Evolutionary conservation across 805 yeast species (phyloP).

Genomic region (Spathaspora gorwiae): DNA sequence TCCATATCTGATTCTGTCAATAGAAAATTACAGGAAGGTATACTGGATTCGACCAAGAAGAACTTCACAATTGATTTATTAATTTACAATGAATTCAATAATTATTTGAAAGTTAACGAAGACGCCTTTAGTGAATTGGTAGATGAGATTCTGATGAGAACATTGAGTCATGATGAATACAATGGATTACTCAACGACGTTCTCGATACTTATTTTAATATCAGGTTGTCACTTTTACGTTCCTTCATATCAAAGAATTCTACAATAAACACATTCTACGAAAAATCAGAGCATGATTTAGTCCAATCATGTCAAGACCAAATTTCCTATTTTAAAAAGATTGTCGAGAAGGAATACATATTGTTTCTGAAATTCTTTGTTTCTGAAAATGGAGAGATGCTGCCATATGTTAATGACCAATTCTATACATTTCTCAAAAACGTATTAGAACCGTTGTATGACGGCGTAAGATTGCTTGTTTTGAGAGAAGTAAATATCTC

Average conservation of each 20-base stretch:
- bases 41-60: conserved; percentile 9
- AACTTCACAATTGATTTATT: conserved; percentile 54
- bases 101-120: conserved; percentile 14
- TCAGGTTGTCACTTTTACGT: conserved; percentile 48
- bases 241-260: conserved; percentile 35
- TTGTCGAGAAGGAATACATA: conserved; percentile 57
- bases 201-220: conserved; percentile 55
- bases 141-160: conserved; percentile 33
- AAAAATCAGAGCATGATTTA: conserved; percentile 25
- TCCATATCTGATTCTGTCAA: conserved; percentile 19
- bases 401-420: conserved; percentile 16
- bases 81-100: conserved; percentile 56
- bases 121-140: conserved; percentile 28
- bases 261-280: conserved; percentile 12
- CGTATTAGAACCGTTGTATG: conserved; percentile 75
- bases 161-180: conserved; percentile 47
- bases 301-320: conserved; percentile 61
- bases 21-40: conserved; percentile 14
- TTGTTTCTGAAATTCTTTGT: conserved; percentile 54
- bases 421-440: conserved; percentile 57
- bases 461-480: conserved; percentile 58
- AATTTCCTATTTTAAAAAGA: conserved; percentile 54
- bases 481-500: conserved; percentile 67
- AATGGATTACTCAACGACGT: conserved; percentile 66
- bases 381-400: conserved; percentile 6